Base-by-base conservation (phyloP, 2,329 filamentous ascomycete species). In the Arthrobotrys sphaeroides region DNA sequence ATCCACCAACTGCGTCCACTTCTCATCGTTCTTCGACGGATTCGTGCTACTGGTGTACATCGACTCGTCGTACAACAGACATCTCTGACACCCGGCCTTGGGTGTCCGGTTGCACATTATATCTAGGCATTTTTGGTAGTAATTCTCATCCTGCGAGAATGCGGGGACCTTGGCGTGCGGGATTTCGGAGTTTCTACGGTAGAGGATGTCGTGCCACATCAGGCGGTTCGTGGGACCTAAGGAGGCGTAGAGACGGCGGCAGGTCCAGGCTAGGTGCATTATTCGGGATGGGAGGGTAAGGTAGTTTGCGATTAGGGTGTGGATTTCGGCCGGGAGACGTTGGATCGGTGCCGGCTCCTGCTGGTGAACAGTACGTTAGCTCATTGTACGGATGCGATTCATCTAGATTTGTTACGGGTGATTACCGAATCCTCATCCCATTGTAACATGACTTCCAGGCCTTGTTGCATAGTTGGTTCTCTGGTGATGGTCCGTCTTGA, bases 241-340 rank as follows among this genome's bases (percentile, higher is more conserved):
- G 6, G 72, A 68, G 7, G 38, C 28, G 24, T 75, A 75, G 38
- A 75, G 64, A 1, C 47, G 31, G 10, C 64, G 72, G 13, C 64
- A 75, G 16, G 72, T 75, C 57, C 72, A 68, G 0, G 72, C 33
- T 12, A 75, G 59, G 31, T 64, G 38, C 6, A 69, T 22, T 16
- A 53, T 60, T 16, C 59, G 4, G 9, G 72, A 69, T 1, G 64
- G 57, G 5, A 59, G 22, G 26, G 55, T 4, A 3, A 68, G 26
- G 38, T 57, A 60, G 16, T 10, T 43, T 10, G 72, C 72, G 13
- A 75, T 75, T 4, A 69, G 16, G 16, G 64, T 64, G 49, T 75
- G 72, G 10, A 75, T 59, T 51, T 75, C 72, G 16, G 72, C 49
- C 10, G 72, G 72, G 22, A 75, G 72, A 9, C 49, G 64, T 12